A percentile compares a stretch with the other conserved stretches of the same genome.
Conservation (phyloP, 2,329 filamentous ascomycete species). For the Arthrobotrys sphaeroides region DNA sequence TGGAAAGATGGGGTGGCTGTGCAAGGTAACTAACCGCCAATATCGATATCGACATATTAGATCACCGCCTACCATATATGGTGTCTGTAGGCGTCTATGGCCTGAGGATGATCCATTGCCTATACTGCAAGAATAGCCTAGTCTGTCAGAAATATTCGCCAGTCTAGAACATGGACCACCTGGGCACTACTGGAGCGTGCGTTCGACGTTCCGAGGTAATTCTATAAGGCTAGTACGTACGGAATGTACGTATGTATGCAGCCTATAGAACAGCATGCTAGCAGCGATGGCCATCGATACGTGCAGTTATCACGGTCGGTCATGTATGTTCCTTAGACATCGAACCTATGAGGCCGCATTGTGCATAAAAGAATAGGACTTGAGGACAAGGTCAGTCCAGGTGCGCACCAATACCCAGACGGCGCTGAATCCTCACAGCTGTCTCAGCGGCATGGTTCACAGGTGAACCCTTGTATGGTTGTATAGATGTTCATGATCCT, state of each 20-base stretch:
- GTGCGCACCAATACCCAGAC: conserved; percentile 14
- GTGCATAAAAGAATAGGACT: conserved; percentile 1
- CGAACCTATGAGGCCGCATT: not conserved
- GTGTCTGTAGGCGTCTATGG: conserved; percentile 13
- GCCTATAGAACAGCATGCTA: not conserved
- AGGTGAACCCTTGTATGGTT: conserved; percentile 11
- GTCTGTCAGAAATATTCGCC: not conserved
- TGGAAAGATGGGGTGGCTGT: not conserved
- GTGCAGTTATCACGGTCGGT: not conserved
- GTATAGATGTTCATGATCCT: conserved; percentile 13
- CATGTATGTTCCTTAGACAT: conserved; percentile 16
- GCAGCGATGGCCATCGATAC: not conserved
- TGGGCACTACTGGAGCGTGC: not conserved
- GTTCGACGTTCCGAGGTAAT: not conserved
- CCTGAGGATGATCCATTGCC: conserved; percentile 3
- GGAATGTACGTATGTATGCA: too few species aligned
- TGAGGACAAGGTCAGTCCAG: not conserved
- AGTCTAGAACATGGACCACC: conserved; percentile 9
- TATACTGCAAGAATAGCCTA: conserved; percentile 24
- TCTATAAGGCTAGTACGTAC: not conserved
- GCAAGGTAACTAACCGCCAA: not conserved
- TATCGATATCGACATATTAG: not conserved
- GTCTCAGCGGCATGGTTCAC: conserved; percentile 6
- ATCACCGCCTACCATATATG: conserved; percentile 11
- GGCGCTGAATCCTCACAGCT: not conserved